Evolutionary conservation across 2,329 filamentous ascomycete species (phyloP).

Genomic region (Colletotrichum tropicicola): DNA sequence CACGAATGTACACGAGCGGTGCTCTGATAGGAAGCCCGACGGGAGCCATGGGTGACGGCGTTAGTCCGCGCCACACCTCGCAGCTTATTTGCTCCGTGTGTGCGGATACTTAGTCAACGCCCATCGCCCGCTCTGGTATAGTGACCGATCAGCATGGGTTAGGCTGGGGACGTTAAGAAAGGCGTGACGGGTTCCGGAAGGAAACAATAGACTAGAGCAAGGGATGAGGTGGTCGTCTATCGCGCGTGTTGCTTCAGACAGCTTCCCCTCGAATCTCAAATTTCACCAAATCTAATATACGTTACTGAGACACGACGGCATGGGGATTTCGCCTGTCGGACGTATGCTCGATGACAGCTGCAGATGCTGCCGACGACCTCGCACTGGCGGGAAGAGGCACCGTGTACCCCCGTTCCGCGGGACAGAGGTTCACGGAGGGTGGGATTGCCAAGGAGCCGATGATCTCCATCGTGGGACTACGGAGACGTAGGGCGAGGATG

Average conservation of each 20-base stretch:
- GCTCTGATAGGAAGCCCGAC: slow-evolving; percentile 2
- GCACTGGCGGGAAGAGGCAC: not conserved
- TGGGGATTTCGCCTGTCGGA: not conserved
- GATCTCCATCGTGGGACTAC: slow-evolving; percentile 8
- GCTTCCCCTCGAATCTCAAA: not conserved
- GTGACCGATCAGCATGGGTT: not conserved
- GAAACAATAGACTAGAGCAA: slow-evolving; percentile 21
- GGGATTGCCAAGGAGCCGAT: not conserved
- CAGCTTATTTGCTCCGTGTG: slow-evolving; percentile 5
- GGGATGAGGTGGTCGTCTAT: not conserved
- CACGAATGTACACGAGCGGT: not conserved
- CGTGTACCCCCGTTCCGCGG: slow-evolving; percentile 2
- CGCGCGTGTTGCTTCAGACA: not conserved
- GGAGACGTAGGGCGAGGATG: not conserved
- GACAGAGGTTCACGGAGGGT: not conserved
- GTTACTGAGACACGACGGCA: slow-evolving; percentile 23
- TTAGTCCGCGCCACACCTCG: slow-evolving; percentile 21
- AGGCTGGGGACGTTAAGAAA: not conserved
- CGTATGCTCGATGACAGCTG: not conserved
- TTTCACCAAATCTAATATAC: slow-evolving; percentile 10
- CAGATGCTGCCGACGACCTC: not conserved
- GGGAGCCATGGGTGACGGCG: slow-evolving; percentile 22
- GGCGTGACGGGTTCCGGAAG: slow-evolving; percentile 1
- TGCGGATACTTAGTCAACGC: not conserved
- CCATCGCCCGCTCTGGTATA: slow-evolving; percentile 11